Base-by-base conservation (phyloP, 352 stramenopile genomes). In the Aphanomyces euteiches region DNA sequence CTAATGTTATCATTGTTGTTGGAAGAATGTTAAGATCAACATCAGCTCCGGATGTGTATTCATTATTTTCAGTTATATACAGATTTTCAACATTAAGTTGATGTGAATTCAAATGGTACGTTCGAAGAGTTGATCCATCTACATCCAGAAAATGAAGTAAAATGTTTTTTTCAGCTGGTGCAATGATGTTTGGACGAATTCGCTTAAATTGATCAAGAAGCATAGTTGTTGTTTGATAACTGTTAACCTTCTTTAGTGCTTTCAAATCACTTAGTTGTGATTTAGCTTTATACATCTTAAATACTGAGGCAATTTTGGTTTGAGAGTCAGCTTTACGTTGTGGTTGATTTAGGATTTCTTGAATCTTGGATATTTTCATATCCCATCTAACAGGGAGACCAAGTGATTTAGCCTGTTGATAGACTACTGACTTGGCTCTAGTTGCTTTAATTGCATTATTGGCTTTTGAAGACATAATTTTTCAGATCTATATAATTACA, bases 11-110 rank as follows among this genome's bases (percentile, higher is more conserved):
- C 47, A 34, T 69, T 36, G 59, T 48, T 61, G 58, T 47, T 64
- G 66, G 66, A 38, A 76, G 43, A 71, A 76, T 53, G 41, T 71
- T 15, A 53, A 76, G 59, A 56, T 76, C 72, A 63, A 70, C 43
- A 64, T 76, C 72, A 64, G 72, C 72, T 15, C 72, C 72, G 12
- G 72, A 76, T 36, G 47, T 67, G 45, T 76, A 76, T 69, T 76
- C 66, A 72, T 76, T 74, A 54, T 76, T 61, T 65, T 71, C 53
- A 73, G 61, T 53, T 28, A 76, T 68, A 63, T 71, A 76, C 56
- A 76, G 61, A 69, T 76, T 76, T 34, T 72, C 45, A 50, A 72
- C 57, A 65, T 76, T 74, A 13, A 76, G 68, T 53, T 74, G 15
- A 40, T 67, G 38, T 67, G 70, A 60, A 39, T 76, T 28, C 12